Evolutionary conservation across 352 stramenopile species (phyloP), one percentile per base, ranked within the genome.

Genomic region (Phytophthora kernoviae): DNA sequence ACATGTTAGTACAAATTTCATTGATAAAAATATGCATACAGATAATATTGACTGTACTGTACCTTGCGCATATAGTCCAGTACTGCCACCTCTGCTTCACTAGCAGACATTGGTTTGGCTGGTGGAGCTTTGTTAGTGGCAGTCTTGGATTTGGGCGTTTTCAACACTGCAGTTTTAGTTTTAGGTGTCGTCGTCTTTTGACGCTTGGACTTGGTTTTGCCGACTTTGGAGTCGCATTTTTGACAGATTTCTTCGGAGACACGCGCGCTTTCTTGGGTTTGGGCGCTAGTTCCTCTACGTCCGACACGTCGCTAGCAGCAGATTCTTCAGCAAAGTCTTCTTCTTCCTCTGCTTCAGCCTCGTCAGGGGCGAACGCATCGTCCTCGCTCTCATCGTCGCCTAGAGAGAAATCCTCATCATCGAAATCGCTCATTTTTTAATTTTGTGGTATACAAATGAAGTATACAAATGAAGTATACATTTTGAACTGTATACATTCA

Each of bases 1-100:
- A 14, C 4, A 22, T 30, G 10, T 56, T 8, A 68, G 43, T 20
- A 51, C 6, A 45, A 15, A 50, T 20, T 9, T 21, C n/a, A n/a
- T 39, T 39, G 33, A 39, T n/a, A 39, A 34, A 41, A 43, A 43
- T 42, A 54, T 26, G n/a, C 20, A 26, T 26, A 17, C 22, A 40
- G 45, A 57, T 44, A 54, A 24, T 42, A 36, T 9, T 21, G 20
- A 5, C 2, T 26, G 11, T 21, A 5, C 2, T 26, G 11, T 21
- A 85, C 81, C 69, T 88, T 89, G 65, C 75, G 76, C 80, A 90
- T 92, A 43, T 90, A 90, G 41, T 89, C 78, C 11, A 90, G 76
- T 44, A 92, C 79, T 0, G 78, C 69, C 4, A 52, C 56, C 21
- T 81, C 75, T 0, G 82, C 72, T 18, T 84, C 70, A 11, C 47